Evolutionary conservation across 1,284 basidiomycete genomes (phyloP).

Genomic region (Melanopsichium pennsylvanicum): DNA sequence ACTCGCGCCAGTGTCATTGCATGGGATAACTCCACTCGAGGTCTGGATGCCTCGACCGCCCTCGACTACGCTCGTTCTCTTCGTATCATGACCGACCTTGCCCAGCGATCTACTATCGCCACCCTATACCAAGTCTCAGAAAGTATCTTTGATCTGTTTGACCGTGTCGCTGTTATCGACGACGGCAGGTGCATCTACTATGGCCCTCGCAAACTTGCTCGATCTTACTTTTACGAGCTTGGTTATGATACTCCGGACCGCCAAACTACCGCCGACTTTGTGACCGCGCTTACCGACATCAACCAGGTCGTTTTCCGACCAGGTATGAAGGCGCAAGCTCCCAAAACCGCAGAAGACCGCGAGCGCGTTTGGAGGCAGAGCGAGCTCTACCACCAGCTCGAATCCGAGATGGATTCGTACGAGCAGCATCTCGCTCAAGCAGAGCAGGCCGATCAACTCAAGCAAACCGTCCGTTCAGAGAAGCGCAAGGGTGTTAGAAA

Average conservation of each 20-base stretch:
- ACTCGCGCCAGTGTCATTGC: conserved; percentile 61
- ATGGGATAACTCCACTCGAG: conserved; percentile 68
- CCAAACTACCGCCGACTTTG: conserved; percentile 73
- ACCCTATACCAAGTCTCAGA: conserved; percentile 72
- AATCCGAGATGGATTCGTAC: conserved; percentile 65
- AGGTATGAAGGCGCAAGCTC: conserved; percentile 22
- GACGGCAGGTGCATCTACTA: conserved; percentile 83
- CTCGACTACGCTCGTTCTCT: conserved; percentile 60
- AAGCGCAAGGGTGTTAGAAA: conserved; percentile 56
- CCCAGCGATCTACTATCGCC: conserved; percentile 46
- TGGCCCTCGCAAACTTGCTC: conserved; percentile 77
- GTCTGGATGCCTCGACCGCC: conserved; percentile 54
- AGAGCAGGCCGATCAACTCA: conserved; percentile 44
- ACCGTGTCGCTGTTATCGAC: conserved; percentile 72
- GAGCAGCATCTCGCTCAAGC: conserved; percentile 27
- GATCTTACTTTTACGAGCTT: conserved; percentile 74
- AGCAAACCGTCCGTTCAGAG: conserved; percentile 32
- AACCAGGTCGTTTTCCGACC: conserved; percentile 72
- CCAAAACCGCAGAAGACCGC: conserved; percentile 42
- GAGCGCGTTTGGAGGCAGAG: conserved; percentile 41
- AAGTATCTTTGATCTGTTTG: conserved; percentile 69
- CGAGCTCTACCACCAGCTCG: conserved; percentile 24
- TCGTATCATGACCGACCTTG: conserved; percentile 66
- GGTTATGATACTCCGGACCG: conserved; percentile 74
- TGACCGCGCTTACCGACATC: conserved; percentile 72